Evolutionary conservation across 192 early-diverging fungal species (phyloP).

Genomic region (Haplosporangium gracile): DNA sequence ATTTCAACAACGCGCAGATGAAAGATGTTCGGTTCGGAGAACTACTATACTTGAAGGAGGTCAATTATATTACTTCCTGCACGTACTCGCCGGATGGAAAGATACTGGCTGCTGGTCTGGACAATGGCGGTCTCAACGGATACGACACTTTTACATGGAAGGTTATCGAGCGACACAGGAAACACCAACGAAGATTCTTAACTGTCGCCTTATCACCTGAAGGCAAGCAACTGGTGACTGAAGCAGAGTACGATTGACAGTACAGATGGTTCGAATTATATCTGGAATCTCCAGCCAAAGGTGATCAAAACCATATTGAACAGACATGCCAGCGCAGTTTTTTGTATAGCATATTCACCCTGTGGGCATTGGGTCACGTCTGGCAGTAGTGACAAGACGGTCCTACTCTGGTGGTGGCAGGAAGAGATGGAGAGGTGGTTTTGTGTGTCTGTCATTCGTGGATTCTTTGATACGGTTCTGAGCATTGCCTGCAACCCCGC

Average conservation of each 20-base stretch:
- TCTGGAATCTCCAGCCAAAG: no score
- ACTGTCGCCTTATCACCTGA: no score
- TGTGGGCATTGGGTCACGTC: neutral
- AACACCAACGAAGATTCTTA: no score
- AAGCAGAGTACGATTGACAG: no score
- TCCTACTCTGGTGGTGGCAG: slow-evolving; percentile 3
- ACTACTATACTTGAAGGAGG: neutral
- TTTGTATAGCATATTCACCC: neutral
- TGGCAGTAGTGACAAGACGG: neutral
- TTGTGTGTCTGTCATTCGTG: no score
- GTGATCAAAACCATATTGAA: no score
- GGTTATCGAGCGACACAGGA: neutral
- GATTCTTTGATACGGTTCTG: no score
- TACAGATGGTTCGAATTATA: no score
- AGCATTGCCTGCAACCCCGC: no score
- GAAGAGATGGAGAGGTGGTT: no score
- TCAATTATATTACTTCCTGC: neutral
- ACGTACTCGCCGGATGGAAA: neutral
- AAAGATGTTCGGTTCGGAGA: neutral
- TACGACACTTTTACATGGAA: neutral
- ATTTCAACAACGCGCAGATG: neutral
- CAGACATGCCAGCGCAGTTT: no score
- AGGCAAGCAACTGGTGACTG: no score
- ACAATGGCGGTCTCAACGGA: neutral
- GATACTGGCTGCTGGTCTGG: neutral